These are phyloP conservation scores for Solanum sitiens DNA, from an alignment of 257 asterid species.

Conservation along the genomic window DNA sequence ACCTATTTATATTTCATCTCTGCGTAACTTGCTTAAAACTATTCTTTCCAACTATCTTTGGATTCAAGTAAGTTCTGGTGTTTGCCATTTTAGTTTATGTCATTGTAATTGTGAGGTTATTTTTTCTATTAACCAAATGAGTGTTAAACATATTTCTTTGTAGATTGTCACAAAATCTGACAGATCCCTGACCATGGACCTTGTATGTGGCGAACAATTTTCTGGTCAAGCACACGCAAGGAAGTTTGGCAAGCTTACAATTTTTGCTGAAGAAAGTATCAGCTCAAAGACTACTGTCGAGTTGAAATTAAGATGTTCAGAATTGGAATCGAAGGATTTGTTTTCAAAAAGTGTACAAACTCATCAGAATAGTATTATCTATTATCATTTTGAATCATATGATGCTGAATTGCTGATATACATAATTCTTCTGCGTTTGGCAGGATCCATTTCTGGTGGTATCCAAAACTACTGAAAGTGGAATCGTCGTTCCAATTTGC, in stretches of 20 bases:
- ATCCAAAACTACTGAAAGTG: slow-evolving; percentile 69
- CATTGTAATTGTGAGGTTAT: not conserved
- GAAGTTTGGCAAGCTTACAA: slow-evolving; percentile 57
- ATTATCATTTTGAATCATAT: slow-evolving; percentile 8
- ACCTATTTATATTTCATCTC: not conserved
- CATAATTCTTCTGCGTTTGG: slow-evolving; percentile 19
- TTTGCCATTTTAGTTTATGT: not conserved
- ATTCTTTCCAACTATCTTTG: not conserved
- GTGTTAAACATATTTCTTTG: not conserved
- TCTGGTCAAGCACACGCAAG: slow-evolving; percentile 26
- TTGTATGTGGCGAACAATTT: slow-evolving; percentile 30
- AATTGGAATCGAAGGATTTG: slow-evolving; percentile 82
- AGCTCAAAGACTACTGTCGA: slow-evolving; percentile 76
- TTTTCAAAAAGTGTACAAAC: slow-evolving; percentile 85
- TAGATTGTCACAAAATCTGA: slow-evolving; percentile 65
- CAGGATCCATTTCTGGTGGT: slow-evolving; percentile 94
- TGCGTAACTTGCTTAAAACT: not conserved
- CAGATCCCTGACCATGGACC: slow-evolving; percentile 54
- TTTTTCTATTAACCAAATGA: not conserved
- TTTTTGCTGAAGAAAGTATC: slow-evolving; percentile 79
- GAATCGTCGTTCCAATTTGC: slow-evolving; percentile 65
- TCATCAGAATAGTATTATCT: not conserved
- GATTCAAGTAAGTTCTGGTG: not conserved
- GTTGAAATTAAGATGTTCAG: slow-evolving; percentile 75
- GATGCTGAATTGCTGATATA: slow-evolving; percentile 4